Base-by-base conservation (phyloP, 495 filamentous ascomycete species). In the Cercophora samala region DNA sequence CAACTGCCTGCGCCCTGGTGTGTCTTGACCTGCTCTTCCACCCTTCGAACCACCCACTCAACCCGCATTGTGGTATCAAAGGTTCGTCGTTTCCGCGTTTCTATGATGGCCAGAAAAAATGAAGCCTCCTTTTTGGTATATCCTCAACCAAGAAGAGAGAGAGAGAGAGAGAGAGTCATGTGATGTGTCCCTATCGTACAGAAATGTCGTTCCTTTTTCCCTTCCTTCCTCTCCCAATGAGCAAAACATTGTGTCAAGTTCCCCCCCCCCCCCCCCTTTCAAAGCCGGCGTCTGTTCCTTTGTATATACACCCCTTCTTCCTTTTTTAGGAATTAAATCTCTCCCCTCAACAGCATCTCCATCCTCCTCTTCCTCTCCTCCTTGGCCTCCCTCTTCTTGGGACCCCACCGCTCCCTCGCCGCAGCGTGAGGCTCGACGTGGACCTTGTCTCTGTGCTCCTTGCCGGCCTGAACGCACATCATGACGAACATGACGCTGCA, bases 401-500 rank as follows among this genome's bases (percentile, higher is more conserved):
- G 53, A 56, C 53, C 53, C 53, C 53, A 56, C 11, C n/a, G 21
- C 53, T 56, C 90, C 66, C 89, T 84, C 52, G 93, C 93, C 76
- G 83, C 83, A 67, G 83, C 74, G 85, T 86, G 17, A 84, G 79
- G 46, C 93, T 92, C 92, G 92, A 97, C 73, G 84, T 83, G 62
- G 82, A 87, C 79, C 68, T 77, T 76, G 19, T 74, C 66, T 58
- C 67, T 68, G 74, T 81, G 78, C 71, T 82, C 79, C 21, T 61
- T 60, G 61, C 74, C 66, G 5, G 78, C 69, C 55, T 76, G 75
- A 73, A 74, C 76, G 74, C 80, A 84, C 75, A 87, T 82, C 62
- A 82, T 83, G 65, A 97, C 85, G 72, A 97, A 96, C 58, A 89
- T 78, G 21, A 86, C 82, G 66, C 85, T 87, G 82, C 93, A 96